These are phyloP conservation scores for Persicaria maculosa DNA, from an alignment of 148 eudicot genomes.

Conservation along the genomic window DNA sequence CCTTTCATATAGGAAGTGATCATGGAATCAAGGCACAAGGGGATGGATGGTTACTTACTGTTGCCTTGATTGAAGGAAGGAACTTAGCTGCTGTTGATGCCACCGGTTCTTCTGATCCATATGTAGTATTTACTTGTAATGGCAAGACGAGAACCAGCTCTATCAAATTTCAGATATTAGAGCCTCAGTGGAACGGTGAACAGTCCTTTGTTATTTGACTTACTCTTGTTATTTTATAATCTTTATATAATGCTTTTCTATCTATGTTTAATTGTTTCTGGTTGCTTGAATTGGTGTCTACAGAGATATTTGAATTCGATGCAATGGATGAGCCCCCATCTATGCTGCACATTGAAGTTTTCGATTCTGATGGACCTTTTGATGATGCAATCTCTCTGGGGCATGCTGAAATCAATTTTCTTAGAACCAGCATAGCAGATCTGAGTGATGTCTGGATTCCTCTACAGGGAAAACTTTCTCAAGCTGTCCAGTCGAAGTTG, in stretches of 20 bases:
- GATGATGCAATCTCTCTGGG: constrained; percentile 91
- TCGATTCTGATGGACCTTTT: constrained; percentile 97
- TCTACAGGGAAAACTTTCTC: constrained; percentile 89
- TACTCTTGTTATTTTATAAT: neutral
- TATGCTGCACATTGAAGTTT: constrained; percentile 79
- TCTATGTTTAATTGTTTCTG: neutral
- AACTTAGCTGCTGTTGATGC: constrained; percentile 85
- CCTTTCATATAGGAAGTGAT: constrained; percentile 48
- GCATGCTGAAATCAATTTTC: constrained; percentile 77
- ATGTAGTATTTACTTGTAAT: constrained; percentile 89
- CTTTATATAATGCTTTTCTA: neutral
- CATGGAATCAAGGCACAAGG: constrained; percentile 95
- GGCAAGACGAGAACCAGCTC: constrained; percentile 91
- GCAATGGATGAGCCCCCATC: constrained; percentile 99
- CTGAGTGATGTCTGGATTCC: constrained; percentile 87
- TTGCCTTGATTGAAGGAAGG: constrained; percentile 93
- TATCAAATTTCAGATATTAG: constrained; percentile 82
- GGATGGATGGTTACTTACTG: constrained; percentile 94
- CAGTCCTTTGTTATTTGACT: neutral
- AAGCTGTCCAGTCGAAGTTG: constrained; percentile 85
- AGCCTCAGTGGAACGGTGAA: constrained; percentile 92
- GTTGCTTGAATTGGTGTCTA: constrained; percentile 17
- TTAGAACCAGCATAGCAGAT: constrained; percentile 70
- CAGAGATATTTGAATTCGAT: constrained; percentile 98
- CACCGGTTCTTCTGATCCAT: constrained; percentile 84